A percentile compares a stretch with the other conserved stretches of the same genome.
phyloP scores from a whole-genome alignment of 1,284 basidiomycete species.

The Athelia psychrophila region DNA sequence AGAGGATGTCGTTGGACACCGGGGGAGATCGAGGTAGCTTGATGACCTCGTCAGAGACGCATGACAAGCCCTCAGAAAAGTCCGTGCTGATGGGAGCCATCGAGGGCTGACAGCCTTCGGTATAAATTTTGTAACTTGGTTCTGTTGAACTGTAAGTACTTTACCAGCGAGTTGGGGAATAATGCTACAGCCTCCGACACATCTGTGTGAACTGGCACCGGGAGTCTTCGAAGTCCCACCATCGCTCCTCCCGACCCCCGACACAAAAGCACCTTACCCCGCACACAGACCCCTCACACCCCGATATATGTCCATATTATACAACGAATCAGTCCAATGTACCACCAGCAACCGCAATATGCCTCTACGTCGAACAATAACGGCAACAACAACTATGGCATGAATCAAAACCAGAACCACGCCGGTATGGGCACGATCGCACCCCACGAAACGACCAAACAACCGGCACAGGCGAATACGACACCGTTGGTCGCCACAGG shows the following conservation, averaged over 20 bases:
- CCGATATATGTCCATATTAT: not conserved
- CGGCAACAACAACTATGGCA: not conserved
- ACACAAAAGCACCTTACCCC: too few species aligned
- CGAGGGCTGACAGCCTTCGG: too few species aligned
- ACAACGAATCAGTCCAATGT: not conserved
- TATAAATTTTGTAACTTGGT: too few species aligned
- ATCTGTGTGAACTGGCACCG: too few species aligned
- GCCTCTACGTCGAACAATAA: not conserved
- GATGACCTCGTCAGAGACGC: too few species aligned
- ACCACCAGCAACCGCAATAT: not conserved
- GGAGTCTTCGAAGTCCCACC: conserved; percentile 1
- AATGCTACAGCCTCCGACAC: too few species aligned
- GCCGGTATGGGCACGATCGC: not conserved
- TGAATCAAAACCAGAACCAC: not conserved
- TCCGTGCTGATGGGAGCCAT: too few species aligned
- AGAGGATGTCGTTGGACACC: too few species aligned
- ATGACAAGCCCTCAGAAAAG: too few species aligned
- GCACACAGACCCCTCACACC: not conserved
- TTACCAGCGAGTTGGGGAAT: too few species aligned
- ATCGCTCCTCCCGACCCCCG: not conserved
- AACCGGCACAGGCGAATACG: not conserved
- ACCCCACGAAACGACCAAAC: not conserved
- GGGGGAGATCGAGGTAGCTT: too few species aligned
- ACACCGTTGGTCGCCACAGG: conserved; percentile 64
- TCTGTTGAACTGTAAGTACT: too few species aligned